phyloP scores from a whole-genome alignment of 164 flowering plant genomes.

The Kingdonia uniflora region DNA sequence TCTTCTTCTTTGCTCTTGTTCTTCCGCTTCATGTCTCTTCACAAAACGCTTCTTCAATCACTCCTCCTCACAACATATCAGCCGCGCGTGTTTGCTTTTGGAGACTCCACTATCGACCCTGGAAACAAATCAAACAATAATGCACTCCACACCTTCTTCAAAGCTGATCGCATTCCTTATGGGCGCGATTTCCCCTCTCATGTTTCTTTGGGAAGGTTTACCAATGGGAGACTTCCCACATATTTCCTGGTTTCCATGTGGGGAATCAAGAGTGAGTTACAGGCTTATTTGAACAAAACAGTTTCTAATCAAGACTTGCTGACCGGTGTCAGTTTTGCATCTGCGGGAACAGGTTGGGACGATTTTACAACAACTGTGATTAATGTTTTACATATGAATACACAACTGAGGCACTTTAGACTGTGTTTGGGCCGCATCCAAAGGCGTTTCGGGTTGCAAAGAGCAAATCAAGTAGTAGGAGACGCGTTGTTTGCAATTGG shows the following conservation, averaged over 20 bases:
- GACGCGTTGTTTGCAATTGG: conserved; percentile 18
- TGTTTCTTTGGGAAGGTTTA: conserved; percentile 18
- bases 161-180: conserved; percentile 19
- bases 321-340: conserved; percentile 29
- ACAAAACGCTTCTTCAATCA: background rate
- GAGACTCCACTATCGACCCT: conserved; percentile 27
- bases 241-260: conserved; percentile 14
- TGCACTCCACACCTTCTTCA: conserved; percentile 6
- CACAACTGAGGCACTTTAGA: conserved; percentile 12
- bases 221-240: conserved; percentile 17
- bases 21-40: background rate
- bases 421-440: conserved; percentile 6
- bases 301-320: conserved; percentile 15
- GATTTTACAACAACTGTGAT: conserved; percentile 6
- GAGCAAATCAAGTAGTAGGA: conserved; percentile 6
- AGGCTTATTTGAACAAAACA: conserved; percentile 18
- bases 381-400: conserved; percentile 3
- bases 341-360: conserved; percentile 23
- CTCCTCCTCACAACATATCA: background rate
- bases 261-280: conserved; percentile 19
- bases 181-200: conserved; percentile 19
- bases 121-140: conserved; percentile 28
- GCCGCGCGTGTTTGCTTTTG: conserved; percentile 23
- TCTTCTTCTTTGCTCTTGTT: background rate
- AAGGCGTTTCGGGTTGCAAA: conserved; percentile 6